phyloP scores from a whole-genome alignment of 2,329 filamentous ascomycete genomes.

The Epichloe glyceriae region DNA sequence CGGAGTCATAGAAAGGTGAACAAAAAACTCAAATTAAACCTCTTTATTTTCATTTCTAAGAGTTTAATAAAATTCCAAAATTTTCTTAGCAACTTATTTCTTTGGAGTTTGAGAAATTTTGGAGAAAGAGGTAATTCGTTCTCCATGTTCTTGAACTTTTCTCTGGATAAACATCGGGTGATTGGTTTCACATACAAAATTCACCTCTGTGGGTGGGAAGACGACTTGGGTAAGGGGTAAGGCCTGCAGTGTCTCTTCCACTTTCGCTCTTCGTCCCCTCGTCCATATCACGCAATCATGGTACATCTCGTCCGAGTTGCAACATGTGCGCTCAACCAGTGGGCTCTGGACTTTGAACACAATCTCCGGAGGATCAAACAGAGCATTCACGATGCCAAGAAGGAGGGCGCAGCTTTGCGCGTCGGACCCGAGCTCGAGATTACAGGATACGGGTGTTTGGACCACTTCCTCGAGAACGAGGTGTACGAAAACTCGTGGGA shows the following conservation, averaged over 20 bases:
- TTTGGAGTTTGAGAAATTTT: too few species aligned
- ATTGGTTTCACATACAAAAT: too few species aligned
- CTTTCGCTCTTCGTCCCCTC: slow-evolving; percentile 36
- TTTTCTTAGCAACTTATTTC: too few species aligned
- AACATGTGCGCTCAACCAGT: slow-evolving; percentile 24
- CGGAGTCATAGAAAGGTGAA: too few species aligned
- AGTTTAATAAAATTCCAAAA: too few species aligned
- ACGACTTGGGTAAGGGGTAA: too few species aligned
- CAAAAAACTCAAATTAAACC: too few species aligned
- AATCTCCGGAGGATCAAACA: slow-evolving; percentile 51
- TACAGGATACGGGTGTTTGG: slow-evolving; percentile 13
- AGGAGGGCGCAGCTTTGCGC: slow-evolving; percentile 46
- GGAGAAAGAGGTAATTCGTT: too few species aligned
- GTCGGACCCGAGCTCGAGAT: slow-evolving; percentile 41
- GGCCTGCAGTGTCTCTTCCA: slow-evolving; percentile 5
- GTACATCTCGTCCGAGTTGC: slow-evolving; percentile 19
- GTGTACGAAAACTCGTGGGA: slow-evolving; percentile 20
- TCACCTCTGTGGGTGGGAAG: too few species aligned
- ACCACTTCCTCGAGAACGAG: slow-evolving; percentile 39
- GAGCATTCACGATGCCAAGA: slow-evolving; percentile 47
- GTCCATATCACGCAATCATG: slow-evolving; percentile 31
- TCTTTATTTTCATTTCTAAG: too few species aligned
- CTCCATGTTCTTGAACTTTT: too few species aligned
- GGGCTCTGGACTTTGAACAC: slow-evolving; percentile 33
- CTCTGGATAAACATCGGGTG: too few species aligned